Base-by-base conservation (phyloP, 768 basidiomycete species). In the Trametes elegans region DNA sequence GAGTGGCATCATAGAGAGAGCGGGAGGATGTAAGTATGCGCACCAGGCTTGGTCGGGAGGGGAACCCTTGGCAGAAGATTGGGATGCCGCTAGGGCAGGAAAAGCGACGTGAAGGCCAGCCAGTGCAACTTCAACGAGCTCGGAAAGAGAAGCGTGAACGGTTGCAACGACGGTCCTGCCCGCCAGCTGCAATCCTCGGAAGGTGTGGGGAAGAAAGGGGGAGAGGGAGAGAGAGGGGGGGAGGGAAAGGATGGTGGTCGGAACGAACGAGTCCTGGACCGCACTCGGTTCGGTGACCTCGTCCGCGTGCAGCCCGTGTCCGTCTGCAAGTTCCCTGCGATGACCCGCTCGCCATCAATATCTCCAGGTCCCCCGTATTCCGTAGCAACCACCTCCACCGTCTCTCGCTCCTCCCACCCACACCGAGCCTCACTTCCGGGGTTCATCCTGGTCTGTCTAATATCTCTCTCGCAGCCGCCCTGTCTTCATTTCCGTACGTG, bases 51-150 rank as follows among this genome's bases (percentile, higher is more conserved):
- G 32, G 49, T 55, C 27, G 45, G 50, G 46, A 52, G 35, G 35
- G 18, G 35, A 59, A 36, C 36, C 43, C 18, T 58, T 62, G 63
- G 69, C 45, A 60, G 54, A 57, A 54, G 44, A 59, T 51, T 34
- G 19, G 66, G 60, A 64, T 68, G 76, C 77, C 80, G 62, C 78
- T 75, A 66, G 78, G 77, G 78, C 76, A 61, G 56, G 57, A 57
- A 59, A 54, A 61, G 53, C 57, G 53, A 59, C 40, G 41, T 62
- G 55, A 58, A 46, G 66, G 38, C 61, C 57, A 65, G 66, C 64
- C 67, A 68, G 46, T 60, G 58, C 52, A 58, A 58, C 57, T 58
- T 58, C 57, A 53, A 42, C 51, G 47, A 39, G 55, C 38, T 55
- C 46, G 51, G 21, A 49, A 43, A 36, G 10, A 32, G 36, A 35